phyloP scores from a whole-genome alignment of 345 rosid species.

The Nasturtium officinale region DNA sequence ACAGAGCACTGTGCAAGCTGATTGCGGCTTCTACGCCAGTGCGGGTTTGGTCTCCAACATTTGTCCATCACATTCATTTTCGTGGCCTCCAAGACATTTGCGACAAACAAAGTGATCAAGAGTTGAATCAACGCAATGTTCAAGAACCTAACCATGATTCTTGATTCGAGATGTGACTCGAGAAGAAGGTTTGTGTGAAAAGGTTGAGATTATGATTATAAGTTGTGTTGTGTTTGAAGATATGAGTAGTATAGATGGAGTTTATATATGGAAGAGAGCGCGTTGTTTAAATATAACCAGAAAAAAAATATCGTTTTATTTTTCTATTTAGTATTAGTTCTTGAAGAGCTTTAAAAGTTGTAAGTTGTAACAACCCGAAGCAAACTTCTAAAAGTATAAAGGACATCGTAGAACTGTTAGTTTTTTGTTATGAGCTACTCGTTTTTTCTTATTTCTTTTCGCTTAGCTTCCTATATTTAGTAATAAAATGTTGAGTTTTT shows the following conservation, averaged over 20 bases:
- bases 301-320: constrained; percentile 10
- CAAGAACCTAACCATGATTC: constrained; percentile 37
- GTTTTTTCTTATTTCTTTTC: neutral
- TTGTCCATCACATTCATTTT: constrained; percentile 65
- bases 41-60: constrained; percentile 62
- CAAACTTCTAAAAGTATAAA: constrained; percentile 29
- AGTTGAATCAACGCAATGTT: constrained; percentile 15
- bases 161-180: constrained; percentile 23
- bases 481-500: neutral
- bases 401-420: constrained; percentile 23
- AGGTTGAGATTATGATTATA: constrained; percentile 19
- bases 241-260: neutral
- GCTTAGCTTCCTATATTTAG: constrained; percentile 27
- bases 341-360: constrained; percentile 15
- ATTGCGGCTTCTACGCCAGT: constrained; percentile 55
- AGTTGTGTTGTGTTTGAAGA: constrained; percentile 26
- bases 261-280: constrained; percentile 20
- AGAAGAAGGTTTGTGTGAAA: neutral
- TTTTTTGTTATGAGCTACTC: constrained; percentile 8
- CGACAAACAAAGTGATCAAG: constrained; percentile 25
- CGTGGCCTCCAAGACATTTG: constrained; percentile 34
- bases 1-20: constrained; percentile 62
- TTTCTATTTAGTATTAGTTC: constrained; percentile 43
- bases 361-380: constrained; percentile 38
- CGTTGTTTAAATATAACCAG: constrained; percentile 27